Conservation (phyloP, 1,284 basidiomycete species). For the Moniliophthora roreri region DNA sequence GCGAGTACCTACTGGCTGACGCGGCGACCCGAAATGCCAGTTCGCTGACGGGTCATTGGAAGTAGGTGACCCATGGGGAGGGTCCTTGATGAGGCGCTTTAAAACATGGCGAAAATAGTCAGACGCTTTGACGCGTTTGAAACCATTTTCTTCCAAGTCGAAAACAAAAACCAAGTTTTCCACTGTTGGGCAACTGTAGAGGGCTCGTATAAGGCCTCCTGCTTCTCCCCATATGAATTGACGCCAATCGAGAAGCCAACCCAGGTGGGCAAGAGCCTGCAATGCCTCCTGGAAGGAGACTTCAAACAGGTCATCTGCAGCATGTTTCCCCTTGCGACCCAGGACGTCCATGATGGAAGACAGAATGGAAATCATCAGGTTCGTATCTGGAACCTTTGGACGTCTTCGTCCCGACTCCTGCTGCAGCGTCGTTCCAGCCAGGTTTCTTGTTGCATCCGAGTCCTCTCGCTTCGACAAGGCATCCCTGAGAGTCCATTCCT, state of each 20-base stretch:
- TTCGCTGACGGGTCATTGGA: too few species aligned
- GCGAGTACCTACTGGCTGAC: constrained; percentile 11
- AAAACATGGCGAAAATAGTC: constrained; percentile 60
- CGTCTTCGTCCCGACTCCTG: neutral
- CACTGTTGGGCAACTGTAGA: constrained; percentile 52
- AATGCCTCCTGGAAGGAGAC: constrained; percentile 32
- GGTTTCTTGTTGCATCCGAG: neutral
- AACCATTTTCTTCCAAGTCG: constrained; percentile 25
- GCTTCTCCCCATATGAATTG: constrained; percentile 45
- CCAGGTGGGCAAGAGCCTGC: constrained; percentile 63
- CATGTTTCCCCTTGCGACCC: constrained; percentile 16
- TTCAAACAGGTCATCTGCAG: constrained; percentile 10
- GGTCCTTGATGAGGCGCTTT: constrained; percentile 36
- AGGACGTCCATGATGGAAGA: constrained; percentile 19
- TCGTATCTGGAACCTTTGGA: neutral
- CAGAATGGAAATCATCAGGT: constrained; percentile 2
- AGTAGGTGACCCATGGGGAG: constrained; percentile 10
- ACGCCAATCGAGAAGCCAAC: constrained; percentile 47
- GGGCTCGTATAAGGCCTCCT: constrained; percentile 42
- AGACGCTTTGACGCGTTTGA: constrained; percentile 43
- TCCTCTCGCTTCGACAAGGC: constrained; percentile 22
- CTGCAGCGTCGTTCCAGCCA: constrained; percentile 3
- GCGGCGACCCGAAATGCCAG: too few species aligned
- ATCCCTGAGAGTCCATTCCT: constrained; percentile 52
- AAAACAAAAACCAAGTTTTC: constrained; percentile 44